Evolutionary conservation across 345 rosid species (phyloP).

Genomic region (Microcos paniculata): DNA sequence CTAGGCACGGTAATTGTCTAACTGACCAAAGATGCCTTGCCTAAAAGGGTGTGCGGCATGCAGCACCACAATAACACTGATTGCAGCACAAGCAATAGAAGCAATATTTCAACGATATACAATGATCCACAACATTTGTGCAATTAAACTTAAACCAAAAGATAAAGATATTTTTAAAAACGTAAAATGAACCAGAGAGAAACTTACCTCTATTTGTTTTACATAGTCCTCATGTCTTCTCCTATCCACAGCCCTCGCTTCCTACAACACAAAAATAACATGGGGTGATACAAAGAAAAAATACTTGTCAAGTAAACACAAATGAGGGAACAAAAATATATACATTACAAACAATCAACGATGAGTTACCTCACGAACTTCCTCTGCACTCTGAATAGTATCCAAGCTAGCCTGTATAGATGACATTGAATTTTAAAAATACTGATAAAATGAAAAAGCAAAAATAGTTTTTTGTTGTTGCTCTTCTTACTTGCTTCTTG

Average conservation of each 20-base stretch:
- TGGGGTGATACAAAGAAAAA: not conserved
- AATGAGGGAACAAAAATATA: not conserved
- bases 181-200: not conserved
- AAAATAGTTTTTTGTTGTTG: not conserved
- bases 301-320: not conserved
- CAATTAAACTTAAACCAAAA: not conserved
- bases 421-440: conserved; percentile 20
- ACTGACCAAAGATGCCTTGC: not conserved
- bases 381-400: conserved; percentile 80
- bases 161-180: not conserved
- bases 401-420: conserved; percentile 79
- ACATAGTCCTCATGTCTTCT: conserved; percentile 77
- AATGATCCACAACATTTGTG: not conserved
- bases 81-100: not conserved
- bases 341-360: not conserved
- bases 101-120: not conserved
- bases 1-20: not conserved
- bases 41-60: not conserved
- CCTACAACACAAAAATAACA: conserved; percentile 35
- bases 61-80: not conserved
- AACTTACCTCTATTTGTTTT: conserved; percentile 69
- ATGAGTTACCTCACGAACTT: conserved; percentile 76
- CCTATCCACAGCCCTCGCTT: conserved; percentile 78
- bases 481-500: not conserved
- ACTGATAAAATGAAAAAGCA: not conserved